Base-by-base conservation (phyloP, 345 rosid genomes). In the Isatis tinctoria region DNA sequence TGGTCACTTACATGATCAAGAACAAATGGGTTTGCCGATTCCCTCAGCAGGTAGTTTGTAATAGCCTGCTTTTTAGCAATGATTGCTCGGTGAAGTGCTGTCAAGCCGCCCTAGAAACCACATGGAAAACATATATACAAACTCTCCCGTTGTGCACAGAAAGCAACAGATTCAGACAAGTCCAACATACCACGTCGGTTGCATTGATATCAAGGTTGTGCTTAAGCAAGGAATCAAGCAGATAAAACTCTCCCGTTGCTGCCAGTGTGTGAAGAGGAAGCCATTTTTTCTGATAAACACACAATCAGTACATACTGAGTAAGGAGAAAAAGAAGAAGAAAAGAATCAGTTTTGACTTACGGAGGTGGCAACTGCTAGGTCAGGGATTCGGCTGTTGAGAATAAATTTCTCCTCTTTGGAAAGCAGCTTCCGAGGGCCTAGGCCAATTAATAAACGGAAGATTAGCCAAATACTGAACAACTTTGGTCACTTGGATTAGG, bases 21-120 rank as follows among this genome's bases (percentile, higher is more conserved):
- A 71, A 87, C 88, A 78, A 95, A 88, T 30, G 97, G 97, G 74
- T 87, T 85, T 33, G 96, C 97, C 0, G 99, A 91, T 85, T 95
- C 97, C 79, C 97, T 90, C 68, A 91, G 79, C 37, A 91, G 90
- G 81, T 88, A 91, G 83, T 87, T 83, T 28, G 85, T 83, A 51
- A 88, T 70, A 9, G 99, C 97, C 82, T 85, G 97, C 87, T 87
- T 91, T 84, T 88, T 91, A 49, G 93, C 83, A 58, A 83, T 77
- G 70, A 91, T 83, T 67, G 97, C 97, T 83, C 83, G 85, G 85
- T 92, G 97, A 43, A 95, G 83, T 52, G 97, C 97, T 74, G 92
- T 86, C 74, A 86, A 76, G 54, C 97, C 92, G 75, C 85, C 85
- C 99, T 95, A 84, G 41, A 77, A 75, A 54, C 35, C 61, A 26